These are phyloP conservation scores for Pyrenophora teres DNA, from an alignment of 2,329 filamentous ascomycete genomes.

Conservation along the genomic window DNA sequence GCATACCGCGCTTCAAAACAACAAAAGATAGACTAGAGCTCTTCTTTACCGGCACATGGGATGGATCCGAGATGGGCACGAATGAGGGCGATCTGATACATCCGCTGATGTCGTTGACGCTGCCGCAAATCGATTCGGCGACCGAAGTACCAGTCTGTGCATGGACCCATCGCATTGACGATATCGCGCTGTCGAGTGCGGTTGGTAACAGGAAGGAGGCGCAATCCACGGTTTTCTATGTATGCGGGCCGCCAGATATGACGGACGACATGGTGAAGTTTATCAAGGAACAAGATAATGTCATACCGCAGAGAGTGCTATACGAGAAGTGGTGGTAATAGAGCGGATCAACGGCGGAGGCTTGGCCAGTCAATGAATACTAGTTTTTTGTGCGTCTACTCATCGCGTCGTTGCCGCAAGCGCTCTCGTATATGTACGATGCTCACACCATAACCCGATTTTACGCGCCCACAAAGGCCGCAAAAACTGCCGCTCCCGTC, in stretches of 20 bases:
- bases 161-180: conserved; percentile 42
- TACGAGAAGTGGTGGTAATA: conserved; percentile 59
- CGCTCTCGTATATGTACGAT: conserved; percentile 26
- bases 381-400: conserved; percentile 4
- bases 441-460: conserved; percentile 25
- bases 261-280: conserved; percentile 53
- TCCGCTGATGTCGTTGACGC: conserved; percentile 40
- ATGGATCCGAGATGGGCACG: conserved; percentile 31
- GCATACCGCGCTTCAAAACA: conserved; percentile 30
- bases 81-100: conserved; percentile 35
- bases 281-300: conserved; percentile 45
- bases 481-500: conserved; percentile 19
- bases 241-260: conserved; percentile 56
- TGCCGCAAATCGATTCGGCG: conserved; percentile 35
- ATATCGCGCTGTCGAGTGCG: conserved; percentile 48
- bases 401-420: conserved; percentile 13
- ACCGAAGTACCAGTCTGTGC: conserved; percentile 39
- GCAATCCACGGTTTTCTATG: conserved; percentile 50
- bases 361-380: not conserved
- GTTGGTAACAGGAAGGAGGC: conserved; percentile 45
- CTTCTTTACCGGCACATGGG: conserved; percentile 45
- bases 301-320: conserved; percentile 48
- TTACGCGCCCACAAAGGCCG: conserved; percentile 34
- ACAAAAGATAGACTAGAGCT: conserved; percentile 41
- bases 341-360: not conserved